These are phyloP conservation scores for Phytophthora kernoviae DNA, from an alignment of 352 stramenopile species.

Conservation along the genomic window DNA sequence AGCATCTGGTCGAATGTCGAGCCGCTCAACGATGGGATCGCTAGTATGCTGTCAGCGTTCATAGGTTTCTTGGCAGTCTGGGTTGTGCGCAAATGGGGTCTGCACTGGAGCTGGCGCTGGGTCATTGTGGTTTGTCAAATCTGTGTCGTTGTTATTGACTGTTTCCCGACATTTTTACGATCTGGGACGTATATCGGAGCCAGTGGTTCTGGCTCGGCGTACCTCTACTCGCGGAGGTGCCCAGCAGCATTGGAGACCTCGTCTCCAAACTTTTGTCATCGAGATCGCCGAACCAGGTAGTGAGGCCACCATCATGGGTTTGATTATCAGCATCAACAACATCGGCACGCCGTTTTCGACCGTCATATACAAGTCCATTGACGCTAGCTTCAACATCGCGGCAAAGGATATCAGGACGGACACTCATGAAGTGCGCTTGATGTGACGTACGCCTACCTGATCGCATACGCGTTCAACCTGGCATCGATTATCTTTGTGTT, in stretches of 20 bases:
- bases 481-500: constrained; percentile 49
- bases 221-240: constrained; percentile 45
- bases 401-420: constrained; percentile 39
- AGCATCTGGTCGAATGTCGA: constrained; percentile 36
- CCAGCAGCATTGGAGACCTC: constrained; percentile 33
- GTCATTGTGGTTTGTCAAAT: constrained; percentile 44
- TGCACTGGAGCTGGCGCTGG: constrained; percentile 57
- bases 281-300: constrained; percentile 46
- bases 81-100: constrained; percentile 43
- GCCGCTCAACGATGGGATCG: constrained; percentile 33
- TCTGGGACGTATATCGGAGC: constrained; percentile 55
- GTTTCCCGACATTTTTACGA: constrained; percentile 49
- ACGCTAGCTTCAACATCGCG: constrained; percentile 52
- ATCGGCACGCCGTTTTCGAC: constrained; percentile 50
- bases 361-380: constrained; percentile 59
- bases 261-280: constrained; percentile 47
- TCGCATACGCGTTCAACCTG: constrained; percentile 58
- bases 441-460: constrained; percentile 54
- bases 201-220: constrained; percentile 70
- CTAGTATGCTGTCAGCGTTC: constrained; percentile 30
- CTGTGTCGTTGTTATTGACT: constrained; percentile 42
- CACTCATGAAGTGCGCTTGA: constrained; percentile 46
- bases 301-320: constrained; percentile 48
- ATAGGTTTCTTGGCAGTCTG: constrained; percentile 37
- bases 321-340: constrained; percentile 43